These are phyloP conservation scores for Papiliotrema flavescens DNA, from an alignment of 1,284 basidiomycete species.

Conservation along the genomic window DNA sequence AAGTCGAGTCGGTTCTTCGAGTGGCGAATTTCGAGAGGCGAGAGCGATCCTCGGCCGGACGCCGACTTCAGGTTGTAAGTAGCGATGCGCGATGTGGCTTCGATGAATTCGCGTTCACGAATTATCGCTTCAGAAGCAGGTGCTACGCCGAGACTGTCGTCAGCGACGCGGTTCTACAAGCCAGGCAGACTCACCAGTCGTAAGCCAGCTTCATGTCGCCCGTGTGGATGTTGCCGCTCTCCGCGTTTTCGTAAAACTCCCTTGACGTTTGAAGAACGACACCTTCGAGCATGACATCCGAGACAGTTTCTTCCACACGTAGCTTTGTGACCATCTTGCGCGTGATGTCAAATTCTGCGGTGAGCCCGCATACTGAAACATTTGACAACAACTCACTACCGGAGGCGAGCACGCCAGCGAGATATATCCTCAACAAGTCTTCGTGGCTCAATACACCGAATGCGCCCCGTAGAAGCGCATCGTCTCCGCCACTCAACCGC, in stretches of 20 bases:
- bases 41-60: conserved; percentile 61
- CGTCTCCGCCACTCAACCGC: conserved; percentile 65
- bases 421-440: conserved; percentile 73
- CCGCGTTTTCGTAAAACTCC: conserved; percentile 91
- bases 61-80: conserved; percentile 67
- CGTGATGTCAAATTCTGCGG: conserved; percentile 72
- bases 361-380: background rate
- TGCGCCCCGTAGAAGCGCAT: conserved; percentile 60
- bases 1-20: conserved; percentile 75
- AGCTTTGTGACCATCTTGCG: conserved; percentile 61
- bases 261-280: conserved; percentile 73
- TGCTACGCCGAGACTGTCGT: conserved; percentile 67
- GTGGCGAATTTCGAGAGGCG: conserved; percentile 84
- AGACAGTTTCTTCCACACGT: conserved; percentile 56
- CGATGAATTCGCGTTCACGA: conserved; percentile 83
- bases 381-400: conserved; percentile 65
- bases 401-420: conserved; percentile 74
- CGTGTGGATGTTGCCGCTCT: conserved; percentile 79
- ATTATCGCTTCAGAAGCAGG: conserved; percentile 60
- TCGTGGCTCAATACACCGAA: conserved; percentile 69
- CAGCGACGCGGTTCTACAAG: background rate
- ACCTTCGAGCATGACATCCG: conserved; percentile 60
- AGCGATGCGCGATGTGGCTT: conserved; percentile 69
- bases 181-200: conserved; percentile 66
- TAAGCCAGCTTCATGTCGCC: conserved; percentile 95